Evolutionary conservation across 129 eudicot genomes (phyloP), one percentile per base, ranked within the genome.

Genomic region (Centrapalus pauciflorus): DNA sequence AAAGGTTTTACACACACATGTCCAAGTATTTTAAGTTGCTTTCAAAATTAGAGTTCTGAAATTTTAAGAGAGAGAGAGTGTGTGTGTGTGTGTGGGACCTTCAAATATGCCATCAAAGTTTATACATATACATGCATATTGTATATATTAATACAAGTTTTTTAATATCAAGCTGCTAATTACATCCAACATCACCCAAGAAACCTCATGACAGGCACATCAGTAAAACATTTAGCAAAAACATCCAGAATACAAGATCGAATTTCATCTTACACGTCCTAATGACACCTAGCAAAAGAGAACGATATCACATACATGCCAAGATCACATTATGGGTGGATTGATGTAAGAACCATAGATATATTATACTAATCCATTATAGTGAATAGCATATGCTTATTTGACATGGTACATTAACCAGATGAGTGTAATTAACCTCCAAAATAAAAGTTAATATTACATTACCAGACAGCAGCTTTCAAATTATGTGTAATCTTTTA

Each of bases 381-480:
- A n/a, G n/a, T n/a, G 25, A 68, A 24, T 7, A 16, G 11, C 37
- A 23, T 24, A 19, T 46, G 26, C 40, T 24, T 25, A 69, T 56
- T 26, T 34, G 10, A 61, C 38, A 50, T 38, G 29, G 27, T 24
- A 55, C 11, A 27, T 23, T 29, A 40, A 29, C 41, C 21, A 56
- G 56, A 45, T n/a, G 35, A 41, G 58, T 43, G 54, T 34, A 14
- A 26, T 63, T 27, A 55, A 33, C 33, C 14, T 40, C 71, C 16
- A 4, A 6, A 24, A 61, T 35, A 50, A 27, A 54, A 7, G 45
- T 23, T 61, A 55, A 37, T 27, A 25, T 38, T 17, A 61, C 65
- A 43, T 78, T 48, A 72, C 82, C 74, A 66, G 60, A 49, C 11
- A 28, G 38, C 28, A 12, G 49, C 62, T 64, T 55, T 70, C 55